These are phyloP conservation scores for Podila minutissima DNA, from an alignment of 192 early-diverging fungal genomes.

Conservation along the genomic window DNA sequence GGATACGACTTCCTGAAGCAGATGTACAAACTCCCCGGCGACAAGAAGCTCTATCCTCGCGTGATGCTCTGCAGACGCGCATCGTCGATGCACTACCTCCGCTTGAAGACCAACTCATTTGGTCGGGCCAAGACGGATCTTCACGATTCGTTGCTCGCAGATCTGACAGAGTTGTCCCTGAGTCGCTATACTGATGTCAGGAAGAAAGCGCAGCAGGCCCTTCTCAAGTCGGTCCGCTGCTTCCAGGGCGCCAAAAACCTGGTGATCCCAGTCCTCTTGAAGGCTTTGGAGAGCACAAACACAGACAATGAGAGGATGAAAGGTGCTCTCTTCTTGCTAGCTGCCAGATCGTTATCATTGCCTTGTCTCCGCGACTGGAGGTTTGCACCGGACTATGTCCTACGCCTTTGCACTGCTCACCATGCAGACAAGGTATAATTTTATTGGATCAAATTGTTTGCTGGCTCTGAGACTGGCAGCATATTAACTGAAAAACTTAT, in stretches of 20 bases:
- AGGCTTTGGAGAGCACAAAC: slow-evolving; percentile 54
- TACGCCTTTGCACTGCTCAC: slow-evolving; percentile 63
- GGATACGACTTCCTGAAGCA: slow-evolving; percentile 66
- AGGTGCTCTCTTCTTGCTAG: slow-evolving; percentile 74
- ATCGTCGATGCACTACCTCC: slow-evolving; percentile 59
- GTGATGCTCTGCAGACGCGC: slow-evolving; percentile 58
- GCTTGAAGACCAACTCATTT: slow-evolving; percentile 66
- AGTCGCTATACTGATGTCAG: slow-evolving; percentile 67
- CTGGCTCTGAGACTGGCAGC: background rate
- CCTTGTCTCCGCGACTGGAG: slow-evolving; percentile 66
- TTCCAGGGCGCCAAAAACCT: slow-evolving; percentile 60
- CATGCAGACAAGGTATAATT: slow-evolving; percentile 70
- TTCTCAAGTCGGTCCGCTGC: slow-evolving; percentile 57
- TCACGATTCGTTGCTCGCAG: slow-evolving; percentile 61
- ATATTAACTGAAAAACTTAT: background rate
- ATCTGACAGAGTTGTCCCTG: slow-evolving; percentile 66
- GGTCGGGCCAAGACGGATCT: slow-evolving; percentile 55
- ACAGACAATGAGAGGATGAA: slow-evolving; percentile 70
- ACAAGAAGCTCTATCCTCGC: slow-evolving; percentile 65
- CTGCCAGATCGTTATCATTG: slow-evolving; percentile 58
- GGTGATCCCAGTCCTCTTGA: slow-evolving; percentile 58
- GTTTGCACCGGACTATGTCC: slow-evolving; percentile 64
- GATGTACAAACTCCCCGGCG: slow-evolving; percentile 50
- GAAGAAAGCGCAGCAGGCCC: slow-evolving; percentile 62
- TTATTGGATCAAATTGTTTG: background rate